Percentiles rank a stretch among this genome's conserved stretches.
phyloP scores from a whole-genome alignment of 495 filamentous ascomycete species.

The Penicillium steckii region DNA sequence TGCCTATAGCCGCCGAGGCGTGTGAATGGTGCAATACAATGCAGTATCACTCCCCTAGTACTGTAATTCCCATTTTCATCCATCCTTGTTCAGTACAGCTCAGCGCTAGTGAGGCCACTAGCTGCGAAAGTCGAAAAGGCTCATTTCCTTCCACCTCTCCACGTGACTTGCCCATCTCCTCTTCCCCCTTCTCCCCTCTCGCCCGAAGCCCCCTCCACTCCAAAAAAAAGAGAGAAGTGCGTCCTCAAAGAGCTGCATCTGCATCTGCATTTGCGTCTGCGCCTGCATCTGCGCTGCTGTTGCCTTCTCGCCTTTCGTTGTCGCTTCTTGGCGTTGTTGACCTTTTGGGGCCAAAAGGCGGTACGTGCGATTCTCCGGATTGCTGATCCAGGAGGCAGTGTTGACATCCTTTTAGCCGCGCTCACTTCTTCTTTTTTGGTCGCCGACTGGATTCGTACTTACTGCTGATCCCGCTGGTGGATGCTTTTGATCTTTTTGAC shows the following conservation, averaged over 20 bases:
- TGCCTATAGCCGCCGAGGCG: not conserved
- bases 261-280: conserved; percentile 12
- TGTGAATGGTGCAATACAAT: not conserved
- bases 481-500: conserved; percentile 3
- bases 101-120: not conserved
- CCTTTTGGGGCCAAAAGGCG: conserved; percentile 23
- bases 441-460: not conserved
- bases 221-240: not conserved
- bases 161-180: conserved; percentile 30
- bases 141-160: conserved; percentile 12
- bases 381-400: conserved; percentile 42
- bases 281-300: not conserved
- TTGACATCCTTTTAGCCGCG: conserved; percentile 27
- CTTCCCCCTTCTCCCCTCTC: conserved; percentile 21
- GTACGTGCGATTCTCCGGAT: conserved; percentile 24
- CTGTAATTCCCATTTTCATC: too few species aligned
- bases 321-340: conserved; percentile 7
- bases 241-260: not conserved
- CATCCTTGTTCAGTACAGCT: not conserved
- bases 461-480: conserved; percentile 6
- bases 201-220: conserved; percentile 4
- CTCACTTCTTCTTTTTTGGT: conserved; percentile 11
- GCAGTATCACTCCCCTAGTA: not conserved
- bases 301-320: not conserved
- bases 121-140: conserved; percentile 2